Conservation (phyloP, 1,284 basidiomycete genomes). For the Cystobasidium slooffiae region DNA sequence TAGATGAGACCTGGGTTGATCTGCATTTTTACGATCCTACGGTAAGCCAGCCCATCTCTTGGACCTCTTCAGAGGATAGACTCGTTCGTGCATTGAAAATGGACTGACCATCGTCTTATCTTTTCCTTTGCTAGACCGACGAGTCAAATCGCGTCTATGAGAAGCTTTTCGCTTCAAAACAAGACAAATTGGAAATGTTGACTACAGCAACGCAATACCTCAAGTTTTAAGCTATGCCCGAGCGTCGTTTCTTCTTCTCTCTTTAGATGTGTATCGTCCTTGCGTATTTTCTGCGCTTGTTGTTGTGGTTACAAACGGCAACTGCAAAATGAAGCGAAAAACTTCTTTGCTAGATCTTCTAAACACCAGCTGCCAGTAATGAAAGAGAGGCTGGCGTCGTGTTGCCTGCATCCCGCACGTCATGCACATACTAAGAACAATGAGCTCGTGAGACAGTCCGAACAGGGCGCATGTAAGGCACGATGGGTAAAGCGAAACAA, state of each 20-base stretch:
- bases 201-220: conserved; percentile 40
- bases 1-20: conserved; percentile 51
- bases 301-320: not conserved
- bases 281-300: not conserved
- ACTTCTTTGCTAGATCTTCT: too few relatives aligned
- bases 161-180: conserved; percentile 31
- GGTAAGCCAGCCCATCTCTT: conserved; percentile 39
- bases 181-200: conserved; percentile 37
- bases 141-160: conserved; percentile 34
- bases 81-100: not conserved
- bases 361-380: too few relatives aligned
- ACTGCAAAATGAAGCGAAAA: too few relatives aligned
- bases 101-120: not conserved
- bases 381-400: too few relatives aligned
- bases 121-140: conserved; percentile 16
- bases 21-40: conserved; percentile 51
- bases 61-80: not conserved
- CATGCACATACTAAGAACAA: too few relatives aligned
- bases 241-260: not conserved
- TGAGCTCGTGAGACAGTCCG: too few relatives aligned
- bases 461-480: too few relatives aligned
- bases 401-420: too few relatives aligned
- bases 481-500: too few relatives aligned
- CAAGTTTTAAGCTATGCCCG: conserved; percentile 3
- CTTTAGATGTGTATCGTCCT: not conserved